Conservation (phyloP, 2,329 filamentous ascomycete genomes). For the Talaromyces sp. region DNA sequence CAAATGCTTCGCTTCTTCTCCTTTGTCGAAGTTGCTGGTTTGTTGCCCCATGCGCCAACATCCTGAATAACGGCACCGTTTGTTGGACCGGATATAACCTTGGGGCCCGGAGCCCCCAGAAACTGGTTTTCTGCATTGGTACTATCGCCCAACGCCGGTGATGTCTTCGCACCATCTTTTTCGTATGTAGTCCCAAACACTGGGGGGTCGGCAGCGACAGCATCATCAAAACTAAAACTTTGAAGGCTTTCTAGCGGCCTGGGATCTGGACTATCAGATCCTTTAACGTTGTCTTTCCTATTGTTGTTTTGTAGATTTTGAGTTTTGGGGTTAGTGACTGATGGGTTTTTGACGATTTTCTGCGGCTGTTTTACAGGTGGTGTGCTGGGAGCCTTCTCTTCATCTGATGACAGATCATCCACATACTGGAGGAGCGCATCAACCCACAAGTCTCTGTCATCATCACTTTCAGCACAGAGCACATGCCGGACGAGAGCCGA, state of each 20-base stretch:
- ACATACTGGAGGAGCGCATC: constrained; percentile 85
- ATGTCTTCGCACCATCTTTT: constrained; percentile 26
- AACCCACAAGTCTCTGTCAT: constrained; percentile 90
- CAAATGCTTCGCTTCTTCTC: constrained; percentile 74
- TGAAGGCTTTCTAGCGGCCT: constrained; percentile 35
- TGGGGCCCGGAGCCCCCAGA: constrained; percentile 34
- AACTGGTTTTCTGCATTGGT: constrained; percentile 14
- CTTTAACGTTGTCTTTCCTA: constrained; percentile 26
- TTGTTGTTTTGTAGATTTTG: constrained; percentile 21
- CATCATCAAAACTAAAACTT: constrained; percentile 54
- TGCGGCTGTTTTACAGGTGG: constrained; percentile 9
- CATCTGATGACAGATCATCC: constrained; percentile 46
- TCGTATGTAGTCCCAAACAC: constrained; percentile 43
- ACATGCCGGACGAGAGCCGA: constrained; percentile 85
- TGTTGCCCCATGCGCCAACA: constrained; percentile 80
- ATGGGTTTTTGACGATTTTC: constrained; percentile 16
- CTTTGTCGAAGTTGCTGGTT: constrained; percentile 59
- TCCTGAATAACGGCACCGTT: constrained; percentile 83
- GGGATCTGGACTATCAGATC: constrained; percentile 36
- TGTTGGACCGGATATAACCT: constrained; percentile 75
- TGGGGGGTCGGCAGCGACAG: constrained; percentile 54
- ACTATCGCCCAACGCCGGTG: constrained; percentile 29
- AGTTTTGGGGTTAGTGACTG: constrained; percentile 19
- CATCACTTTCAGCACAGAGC: constrained; percentile 89
- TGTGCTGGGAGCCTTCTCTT: constrained; percentile 20